Conservation (phyloP, 768 basidiomycete genomes). For the Paxillus involutus region DNA sequence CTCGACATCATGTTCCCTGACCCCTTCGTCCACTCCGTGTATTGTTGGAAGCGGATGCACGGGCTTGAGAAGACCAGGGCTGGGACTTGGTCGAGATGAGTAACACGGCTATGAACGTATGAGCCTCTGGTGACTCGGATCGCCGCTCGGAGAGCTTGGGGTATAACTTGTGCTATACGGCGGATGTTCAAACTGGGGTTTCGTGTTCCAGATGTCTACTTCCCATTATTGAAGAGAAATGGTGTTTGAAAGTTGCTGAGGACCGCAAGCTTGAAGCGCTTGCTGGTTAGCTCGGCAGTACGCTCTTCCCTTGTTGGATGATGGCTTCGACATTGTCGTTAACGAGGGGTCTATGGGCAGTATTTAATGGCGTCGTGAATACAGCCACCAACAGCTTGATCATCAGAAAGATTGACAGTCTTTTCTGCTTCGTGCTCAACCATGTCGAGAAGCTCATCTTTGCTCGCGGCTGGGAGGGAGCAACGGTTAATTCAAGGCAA, state of each 20-base stretch:
- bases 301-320: slow-evolving; percentile 90
- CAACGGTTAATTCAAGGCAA: not conserved
- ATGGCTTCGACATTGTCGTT: slow-evolving; percentile 94
- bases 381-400: slow-evolving; percentile 45
- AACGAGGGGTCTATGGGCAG: slow-evolving; percentile 51
- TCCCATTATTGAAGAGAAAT: slow-evolving; percentile 91
- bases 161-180: no score
- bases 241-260: slow-evolving; percentile 95
- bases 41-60: no score
- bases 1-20: no score
- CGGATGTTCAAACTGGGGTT: slow-evolving; percentile 67
- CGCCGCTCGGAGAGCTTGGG: no score
- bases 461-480: slow-evolving; percentile 66
- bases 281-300: slow-evolving; percentile 82
- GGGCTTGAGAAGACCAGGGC: no score
- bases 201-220: no score
- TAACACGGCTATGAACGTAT: no score
- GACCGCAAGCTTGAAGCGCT: slow-evolving; percentile 95
- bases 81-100: no score
- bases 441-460: slow-evolving; percentile 97
- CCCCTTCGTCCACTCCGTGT: no score
- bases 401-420: slow-evolving; percentile 80
- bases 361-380: slow-evolving; percentile 1
- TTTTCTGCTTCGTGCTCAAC: slow-evolving; percentile 97
- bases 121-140: no score